Evolutionary conservation across 2,329 filamentous ascomycete genomes (phyloP).

Genomic region (Coleophoma eucalyptorum): DNA sequence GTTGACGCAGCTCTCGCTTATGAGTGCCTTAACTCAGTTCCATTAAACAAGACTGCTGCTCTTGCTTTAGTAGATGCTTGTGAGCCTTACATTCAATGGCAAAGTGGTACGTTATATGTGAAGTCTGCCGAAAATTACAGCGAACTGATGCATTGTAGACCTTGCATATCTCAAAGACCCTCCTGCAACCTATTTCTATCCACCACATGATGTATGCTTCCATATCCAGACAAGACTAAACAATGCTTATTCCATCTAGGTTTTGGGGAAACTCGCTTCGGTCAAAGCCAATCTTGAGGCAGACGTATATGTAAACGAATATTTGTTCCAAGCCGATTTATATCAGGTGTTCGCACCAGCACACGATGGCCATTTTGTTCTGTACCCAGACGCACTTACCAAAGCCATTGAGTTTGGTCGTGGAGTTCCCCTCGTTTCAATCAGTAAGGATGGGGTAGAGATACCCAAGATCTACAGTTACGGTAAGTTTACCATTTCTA

Average conservation of each 20-base stretch:
- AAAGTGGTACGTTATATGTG: conserved; percentile 17
- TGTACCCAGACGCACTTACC: conserved; percentile 46
- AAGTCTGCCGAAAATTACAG: background rate
- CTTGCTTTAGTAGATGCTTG: conserved; percentile 19
- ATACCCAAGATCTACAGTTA: conserved; percentile 55
- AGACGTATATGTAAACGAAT: conserved; percentile 46
- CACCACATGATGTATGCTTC: conserved; percentile 38
- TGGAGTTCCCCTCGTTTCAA: conserved; percentile 49
- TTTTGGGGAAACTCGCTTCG: conserved; percentile 35
- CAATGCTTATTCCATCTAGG: no score
- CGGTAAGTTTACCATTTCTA: conserved; percentile 22
- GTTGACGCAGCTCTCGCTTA: conserved; percentile 23
- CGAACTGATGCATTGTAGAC: conserved; percentile 13
- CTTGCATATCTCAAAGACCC: conserved; percentile 40
- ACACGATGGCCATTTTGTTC: conserved; percentile 64
- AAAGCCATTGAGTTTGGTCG: conserved; percentile 48
- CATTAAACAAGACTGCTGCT: conserved; percentile 20
- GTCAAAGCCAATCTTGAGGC: conserved; percentile 38
- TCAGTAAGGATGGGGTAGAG: conserved; percentile 55
- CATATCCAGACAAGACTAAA: no score
- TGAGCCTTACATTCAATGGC: conserved; percentile 25
- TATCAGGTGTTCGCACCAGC: conserved; percentile 47
- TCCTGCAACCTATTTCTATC: conserved; percentile 45
- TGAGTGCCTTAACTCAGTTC: conserved; percentile 25
- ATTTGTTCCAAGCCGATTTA: conserved; percentile 51